Evolutionary conservation across 2,329 filamentous ascomycete genomes (phyloP).

Genomic region (Ilyonectria mors-panacis): DNA sequence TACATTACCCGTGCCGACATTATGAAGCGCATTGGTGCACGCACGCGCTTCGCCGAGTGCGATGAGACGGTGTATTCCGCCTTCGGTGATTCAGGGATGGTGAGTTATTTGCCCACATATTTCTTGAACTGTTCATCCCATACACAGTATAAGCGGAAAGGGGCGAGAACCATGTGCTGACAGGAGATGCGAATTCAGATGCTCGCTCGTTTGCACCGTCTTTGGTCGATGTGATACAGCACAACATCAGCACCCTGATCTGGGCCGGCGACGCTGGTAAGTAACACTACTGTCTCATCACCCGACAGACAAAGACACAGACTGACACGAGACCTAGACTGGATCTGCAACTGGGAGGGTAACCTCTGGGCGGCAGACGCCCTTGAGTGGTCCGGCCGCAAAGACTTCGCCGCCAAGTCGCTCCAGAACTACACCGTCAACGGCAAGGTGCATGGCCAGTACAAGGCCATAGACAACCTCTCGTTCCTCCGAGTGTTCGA

Average conservation of each 20-base stretch:
- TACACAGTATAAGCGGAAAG: background rate
- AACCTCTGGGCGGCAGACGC: constrained; percentile 62
- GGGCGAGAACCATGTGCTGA: constrained; percentile 22
- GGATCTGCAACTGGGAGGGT: constrained; percentile 72
- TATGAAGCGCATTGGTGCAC: constrained; percentile 45
- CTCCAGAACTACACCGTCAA: constrained; percentile 62
- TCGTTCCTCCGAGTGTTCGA: constrained; percentile 72
- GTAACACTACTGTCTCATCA: constrained; percentile 11
- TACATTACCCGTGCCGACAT: constrained; percentile 44
- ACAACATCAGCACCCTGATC: constrained; percentile 64
- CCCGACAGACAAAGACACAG: background rate
- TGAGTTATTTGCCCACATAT: constrained; percentile 20
- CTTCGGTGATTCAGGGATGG: constrained; percentile 44
- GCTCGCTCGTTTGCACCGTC: constrained; percentile 61
- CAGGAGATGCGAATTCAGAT: constrained; percentile 43
- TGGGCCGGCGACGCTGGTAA: constrained; percentile 69
- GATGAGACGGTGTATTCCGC: constrained; percentile 43
- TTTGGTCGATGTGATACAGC: constrained; percentile 62
- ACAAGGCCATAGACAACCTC: constrained; percentile 68
- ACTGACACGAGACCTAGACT: constrained; percentile 56
- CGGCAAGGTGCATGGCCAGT: constrained; percentile 63
- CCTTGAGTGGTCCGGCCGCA: constrained; percentile 58
- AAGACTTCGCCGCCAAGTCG: constrained; percentile 54
- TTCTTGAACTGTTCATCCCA: background rate
- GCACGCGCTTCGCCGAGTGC: constrained; percentile 44